phyloP scores from a whole-genome alignment of 2,329 filamentous ascomycete genomes.

The Xylogone sp. region DNA sequence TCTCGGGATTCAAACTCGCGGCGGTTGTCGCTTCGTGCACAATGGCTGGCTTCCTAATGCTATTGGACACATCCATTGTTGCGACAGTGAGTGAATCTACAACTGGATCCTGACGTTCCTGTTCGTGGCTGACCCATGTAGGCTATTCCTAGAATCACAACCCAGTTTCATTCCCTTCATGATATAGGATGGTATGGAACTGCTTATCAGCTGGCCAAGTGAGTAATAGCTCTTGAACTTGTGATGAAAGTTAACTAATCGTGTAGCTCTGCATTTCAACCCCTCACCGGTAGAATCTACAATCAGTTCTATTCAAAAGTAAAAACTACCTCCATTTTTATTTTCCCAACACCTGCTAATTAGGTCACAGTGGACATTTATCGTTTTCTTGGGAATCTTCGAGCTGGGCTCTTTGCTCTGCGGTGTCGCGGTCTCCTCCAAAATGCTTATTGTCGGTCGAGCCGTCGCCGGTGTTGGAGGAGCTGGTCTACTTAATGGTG shows the following conservation, averaged over 20 bases:
- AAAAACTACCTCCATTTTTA: background rate
- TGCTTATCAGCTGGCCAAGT: conserved; percentile 24
- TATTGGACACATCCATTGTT: conserved; percentile 51
- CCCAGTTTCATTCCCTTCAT: conserved; percentile 28
- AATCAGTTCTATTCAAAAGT: conserved; percentile 31
- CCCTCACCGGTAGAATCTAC: conserved; percentile 47
- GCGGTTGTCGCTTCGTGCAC: conserved; percentile 32
- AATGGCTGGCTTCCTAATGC: conserved; percentile 41
- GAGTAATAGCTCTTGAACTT: background rate
- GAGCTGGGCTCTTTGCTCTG: conserved; percentile 24
- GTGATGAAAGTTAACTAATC: background rate
- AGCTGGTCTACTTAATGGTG: conserved; percentile 19
- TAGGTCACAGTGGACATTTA: too few relatives aligned
- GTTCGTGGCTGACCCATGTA: background rate
- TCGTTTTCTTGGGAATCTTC: conserved; percentile 18
- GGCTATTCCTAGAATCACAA: conserved; percentile 34
- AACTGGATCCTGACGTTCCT: too few relatives aligned
- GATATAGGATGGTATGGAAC: conserved; percentile 34
- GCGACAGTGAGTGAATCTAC: conserved; percentile 35
- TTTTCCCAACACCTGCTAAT: too few relatives aligned
- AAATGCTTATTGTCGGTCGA: conserved; percentile 23
- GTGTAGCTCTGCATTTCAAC: conserved; percentile 42
- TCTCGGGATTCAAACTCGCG: conserved; percentile 13
- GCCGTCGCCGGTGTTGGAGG: conserved; percentile 16
- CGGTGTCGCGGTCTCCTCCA: conserved; percentile 19